Base-by-base conservation (phyloP, 495 filamentous ascomycete species). In the Daldinia vernicosa region DNA sequence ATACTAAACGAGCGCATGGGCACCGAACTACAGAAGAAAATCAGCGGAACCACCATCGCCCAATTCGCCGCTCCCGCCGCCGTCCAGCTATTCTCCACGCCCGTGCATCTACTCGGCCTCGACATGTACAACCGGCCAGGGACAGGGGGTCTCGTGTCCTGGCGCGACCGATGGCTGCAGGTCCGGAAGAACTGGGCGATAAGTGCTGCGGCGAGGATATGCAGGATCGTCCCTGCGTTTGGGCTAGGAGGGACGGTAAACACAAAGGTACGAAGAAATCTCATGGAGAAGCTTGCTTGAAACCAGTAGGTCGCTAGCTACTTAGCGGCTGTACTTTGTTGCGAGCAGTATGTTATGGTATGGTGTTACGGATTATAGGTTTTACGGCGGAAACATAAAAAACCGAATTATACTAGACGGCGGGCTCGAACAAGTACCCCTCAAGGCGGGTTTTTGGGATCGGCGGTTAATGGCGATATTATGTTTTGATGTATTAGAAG, bases 221-320 rank as follows among this genome's bases (percentile, higher is more conserved):
- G 91, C 43, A 89, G 95, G 81, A 97, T 98, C 72, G 86, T 98
- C 27, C 95, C 95, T 54, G 95, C 95, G 17, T 98, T 97, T 85
- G 95, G 95, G 28, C 82, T 97, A 50, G 95, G 95, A 1, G 95
- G 95, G 3, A 94, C 97, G 51, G 91, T 94, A 3, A 98, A 98
- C 84, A 83, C 86, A 55, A 85, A 89, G 69, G 83, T 97, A 56
- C 86, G 95, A 73, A 84, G 81, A 77, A 75, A 70, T 59, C 58
- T 85, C 30, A 85, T 85, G 82, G 80, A 80, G 71, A 74, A 61
- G 69, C 67, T 84, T 22, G 67, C 54, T 12, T 83, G 66, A 76
- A 11, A 47, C 17, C 24, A 47, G 43, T 12, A 24, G 43, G 9
- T 19, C 1, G 43, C 43, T 19, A 4, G 43, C 43, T 24, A 12